Base-by-base conservation (phyloP, 148 eudicot genomes). In the Fagopyrum homotropicum region DNA sequence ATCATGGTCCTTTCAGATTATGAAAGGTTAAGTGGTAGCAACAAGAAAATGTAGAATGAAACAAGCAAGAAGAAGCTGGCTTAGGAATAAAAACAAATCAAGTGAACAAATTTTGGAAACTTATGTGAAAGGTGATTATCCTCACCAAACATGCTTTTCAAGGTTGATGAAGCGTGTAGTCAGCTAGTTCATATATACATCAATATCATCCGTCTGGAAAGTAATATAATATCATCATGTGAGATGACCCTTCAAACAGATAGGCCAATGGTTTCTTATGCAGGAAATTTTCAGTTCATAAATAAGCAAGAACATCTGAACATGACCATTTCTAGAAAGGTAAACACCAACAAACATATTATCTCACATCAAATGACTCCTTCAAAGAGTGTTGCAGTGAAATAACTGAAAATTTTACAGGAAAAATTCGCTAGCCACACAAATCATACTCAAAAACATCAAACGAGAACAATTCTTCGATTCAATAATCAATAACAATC, bases 101-200 rank as follows among this genome's bases (percentile, higher is more conserved):
- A 64, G 46, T 4, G 46, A 26, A 11, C 46, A 64, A 12, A 40
- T 6, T 12, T 64, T 64, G 9, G 17, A 40, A 35, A 12, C 40
- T 40, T 64, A 35, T 64, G 17, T 40, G 6, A 35, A 40, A 40
- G 46, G 45, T 64, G 46, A 64, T 64, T 64, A 40, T 40, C 35
- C 8, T 14, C 47, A 35, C 40, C 40, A 64, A 63, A 64, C 45
- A 64, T 12, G 69, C 6, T 30, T 64, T 35, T 64, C 17, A 10
- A 64, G 70, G 46, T 64, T 35, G 70, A 64, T 45, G 40, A 64
- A 64, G 17, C 70, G 70, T 64, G 70, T 64, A 40, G 40, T 64
- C 70, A 64, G 46, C 70, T 64, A 64, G 46, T 12, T 12, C 30
- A 57, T 56, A 40, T 19, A 57, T 26, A 40, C n/a, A 64, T 64